phyloP scores from a whole-genome alignment of 805 yeast genomes.

The Candida manassasensis region DNA sequence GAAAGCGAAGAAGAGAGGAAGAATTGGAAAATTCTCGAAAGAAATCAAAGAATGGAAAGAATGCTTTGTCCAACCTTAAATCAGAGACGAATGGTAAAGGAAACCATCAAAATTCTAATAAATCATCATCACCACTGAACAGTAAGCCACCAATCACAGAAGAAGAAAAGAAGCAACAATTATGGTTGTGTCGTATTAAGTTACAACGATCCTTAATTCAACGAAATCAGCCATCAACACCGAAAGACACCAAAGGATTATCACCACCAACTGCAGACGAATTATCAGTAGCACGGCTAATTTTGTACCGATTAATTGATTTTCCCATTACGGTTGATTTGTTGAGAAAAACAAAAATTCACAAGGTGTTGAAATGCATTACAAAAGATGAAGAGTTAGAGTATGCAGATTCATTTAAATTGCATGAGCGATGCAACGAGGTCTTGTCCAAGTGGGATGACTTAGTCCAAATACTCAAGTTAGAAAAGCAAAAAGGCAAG shows the following conservation, averaged over 20 bases:
- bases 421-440: slow-evolving; percentile 41
- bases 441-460: slow-evolving; percentile 40
- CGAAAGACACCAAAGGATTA: slow-evolving; percentile 27
- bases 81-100: slow-evolving; percentile 5
- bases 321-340: slow-evolving; percentile 39
- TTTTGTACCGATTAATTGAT: slow-evolving; percentile 37
- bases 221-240: slow-evolving; percentile 37
- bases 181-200: slow-evolving; percentile 45
- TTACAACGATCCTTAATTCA: slow-evolving; percentile 48
- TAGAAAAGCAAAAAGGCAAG: slow-evolving; percentile 19
- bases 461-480: slow-evolving; percentile 30
- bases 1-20: slow-evolving; percentile 6
- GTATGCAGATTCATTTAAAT: slow-evolving; percentile 39
- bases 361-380: slow-evolving; percentile 49
- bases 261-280: slow-evolving; percentile 43
- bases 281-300: slow-evolving; percentile 36
- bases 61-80: slow-evolving; percentile 5
- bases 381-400: slow-evolving; percentile 35
- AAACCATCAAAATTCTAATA: slow-evolving; percentile 2
- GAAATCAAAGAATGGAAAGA: slow-evolving; percentile 1
- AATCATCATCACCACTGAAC: slow-evolving; percentile 10
- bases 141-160: slow-evolving; percentile 17
- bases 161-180: slow-evolving; percentile 40
- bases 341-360: slow-evolving; percentile 43
- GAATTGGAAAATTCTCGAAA: slow-evolving; percentile 1